Base-by-base conservation (phyloP, 805 yeast genomes). In the Blastobotrys terrestris region DNA sequence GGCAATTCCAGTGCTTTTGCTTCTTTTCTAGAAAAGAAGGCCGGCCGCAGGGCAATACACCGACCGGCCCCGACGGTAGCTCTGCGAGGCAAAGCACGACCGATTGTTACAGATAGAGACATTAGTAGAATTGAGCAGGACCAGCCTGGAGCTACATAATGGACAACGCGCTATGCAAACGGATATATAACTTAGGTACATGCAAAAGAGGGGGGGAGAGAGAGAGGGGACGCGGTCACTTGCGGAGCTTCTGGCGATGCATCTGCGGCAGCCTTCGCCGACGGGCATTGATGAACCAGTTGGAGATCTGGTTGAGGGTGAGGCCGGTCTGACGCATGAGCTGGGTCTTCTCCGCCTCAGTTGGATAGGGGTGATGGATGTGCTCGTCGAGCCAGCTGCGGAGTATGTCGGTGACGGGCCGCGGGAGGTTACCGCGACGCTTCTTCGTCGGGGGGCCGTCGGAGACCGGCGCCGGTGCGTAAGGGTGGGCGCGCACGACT, bases 241-340 rank as follows among this genome's bases (percentile, higher is more conserved):
- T 26, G 35, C 35, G 35, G 35, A 26, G 35, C 35, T 26, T 26
- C 35, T 26, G 35, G 11, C 35, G 35, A 26, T 26, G 35, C 44
- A 65, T 55, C 5, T 67, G 62, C 20, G 72, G 72, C 31, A 87
- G 77, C 63, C 85, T 81, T 59, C 96, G 74, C 62, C 95, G 75
- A 60, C 96, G 78, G 16, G 92, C 95, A 65, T 87, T 87, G 63
- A 87, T 88, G 62, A 87, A 87, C 96, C 96, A 87, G 64, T 87
- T 88, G 58, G 86, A 78, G 55, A 87, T 75, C 67, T 87, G 96
- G 55, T 85, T 88, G 67, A 84, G 81, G 57, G 87, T 85, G 63
- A 87, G 74, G 0, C 94, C 92, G 0, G 96, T 87, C 63, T 77
- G 75, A 59, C 76, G 73, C 75, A 85, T 78, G 52, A 87, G 73